These are phyloP conservation scores for Lantana camara DNA, from an alignment of 257 asterid species.

Conservation along the genomic window DNA sequence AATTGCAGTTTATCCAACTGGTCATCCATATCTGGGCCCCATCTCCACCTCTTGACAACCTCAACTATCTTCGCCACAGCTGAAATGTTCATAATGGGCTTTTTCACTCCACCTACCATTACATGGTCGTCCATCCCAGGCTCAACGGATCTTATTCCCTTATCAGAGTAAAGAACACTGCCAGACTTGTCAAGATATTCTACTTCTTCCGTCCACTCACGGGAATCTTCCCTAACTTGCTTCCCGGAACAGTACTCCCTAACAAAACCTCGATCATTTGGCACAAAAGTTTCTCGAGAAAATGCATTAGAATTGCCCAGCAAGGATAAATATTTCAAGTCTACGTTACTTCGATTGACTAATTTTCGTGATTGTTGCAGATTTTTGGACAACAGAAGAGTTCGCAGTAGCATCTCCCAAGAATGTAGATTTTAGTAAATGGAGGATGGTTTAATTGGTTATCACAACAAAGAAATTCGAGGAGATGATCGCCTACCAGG, in stretches of 20 bases:
- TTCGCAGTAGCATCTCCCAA: constrained; percentile 40
- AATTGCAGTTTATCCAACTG: constrained; percentile 87
- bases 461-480: not conserved
- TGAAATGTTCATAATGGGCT: constrained; percentile 77
- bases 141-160: constrained; percentile 87
- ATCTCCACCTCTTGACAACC: constrained; percentile 89
- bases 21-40: constrained; percentile 96
- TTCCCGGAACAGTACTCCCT: constrained; percentile 60
- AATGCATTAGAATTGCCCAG: constrained; percentile 8
- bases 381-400: constrained; percentile 39
- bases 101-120: constrained; percentile 77
- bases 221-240: constrained; percentile 35
- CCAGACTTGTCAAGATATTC: constrained; percentile 92
- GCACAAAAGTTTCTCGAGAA: constrained; percentile 2
- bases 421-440: not conserved
- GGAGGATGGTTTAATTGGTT: not conserved
- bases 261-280: constrained; percentile 9
- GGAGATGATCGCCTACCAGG: constrained; percentile 27
- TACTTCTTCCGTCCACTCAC: constrained; percentile 79
- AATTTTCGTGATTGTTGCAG: constrained; percentile 29
- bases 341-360: constrained; percentile 12
- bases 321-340: constrained; percentile 30
- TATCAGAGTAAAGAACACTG: constrained; percentile 78
- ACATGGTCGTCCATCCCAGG: constrained; percentile 89
- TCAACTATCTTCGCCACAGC: constrained; percentile 95